Conservation (phyloP, 2,329 filamentous ascomycete species). For the Penicillium psychrosexuale region DNA sequence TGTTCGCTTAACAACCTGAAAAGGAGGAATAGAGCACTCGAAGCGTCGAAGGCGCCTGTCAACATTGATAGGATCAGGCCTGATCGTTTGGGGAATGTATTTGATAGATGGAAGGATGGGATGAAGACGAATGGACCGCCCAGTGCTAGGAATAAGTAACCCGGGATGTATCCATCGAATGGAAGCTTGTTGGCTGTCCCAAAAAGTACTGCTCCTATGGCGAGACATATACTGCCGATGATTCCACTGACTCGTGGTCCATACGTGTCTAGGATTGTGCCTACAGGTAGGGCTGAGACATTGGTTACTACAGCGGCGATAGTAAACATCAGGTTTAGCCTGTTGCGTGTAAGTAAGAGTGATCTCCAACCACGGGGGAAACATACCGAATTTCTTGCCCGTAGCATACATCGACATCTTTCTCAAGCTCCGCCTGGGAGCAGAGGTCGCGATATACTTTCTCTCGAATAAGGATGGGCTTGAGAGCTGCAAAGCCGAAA, state of each 20-base stretch:
- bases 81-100: slow-evolving; percentile 73
- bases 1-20: slow-evolving; percentile 69
- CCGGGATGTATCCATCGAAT: slow-evolving; percentile 71
- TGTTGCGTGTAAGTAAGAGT: slow-evolving; percentile 16
- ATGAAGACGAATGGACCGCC: slow-evolving; percentile 82
- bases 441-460: slow-evolving; percentile 68
- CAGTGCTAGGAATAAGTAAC: slow-evolving; percentile 72
- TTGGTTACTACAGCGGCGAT: slow-evolving; percentile 85
- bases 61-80: slow-evolving; percentile 76
- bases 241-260: slow-evolving; percentile 75
- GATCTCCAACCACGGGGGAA: not conserved
- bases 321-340: slow-evolving; percentile 87
- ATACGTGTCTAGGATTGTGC: slow-evolving; percentile 77
- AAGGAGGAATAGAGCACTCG: slow-evolving; percentile 71
- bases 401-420: slow-evolving; percentile 52
- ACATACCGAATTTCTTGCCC: slow-evolving; percentile 53
- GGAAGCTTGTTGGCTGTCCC: slow-evolving; percentile 62
- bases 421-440: slow-evolving; percentile 48
- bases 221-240: slow-evolving; percentile 66
- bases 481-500: slow-evolving; percentile 81
- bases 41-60: slow-evolving; percentile 80
- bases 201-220: slow-evolving; percentile 68
- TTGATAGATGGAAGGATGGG: slow-evolving; percentile 78
- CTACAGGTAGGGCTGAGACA: slow-evolving; percentile 77
- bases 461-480: slow-evolving; percentile 73